Evolutionary conservation across 1,284 basidiomycete species (phyloP).

Genomic region (Malassezia sympodialis): DNA sequence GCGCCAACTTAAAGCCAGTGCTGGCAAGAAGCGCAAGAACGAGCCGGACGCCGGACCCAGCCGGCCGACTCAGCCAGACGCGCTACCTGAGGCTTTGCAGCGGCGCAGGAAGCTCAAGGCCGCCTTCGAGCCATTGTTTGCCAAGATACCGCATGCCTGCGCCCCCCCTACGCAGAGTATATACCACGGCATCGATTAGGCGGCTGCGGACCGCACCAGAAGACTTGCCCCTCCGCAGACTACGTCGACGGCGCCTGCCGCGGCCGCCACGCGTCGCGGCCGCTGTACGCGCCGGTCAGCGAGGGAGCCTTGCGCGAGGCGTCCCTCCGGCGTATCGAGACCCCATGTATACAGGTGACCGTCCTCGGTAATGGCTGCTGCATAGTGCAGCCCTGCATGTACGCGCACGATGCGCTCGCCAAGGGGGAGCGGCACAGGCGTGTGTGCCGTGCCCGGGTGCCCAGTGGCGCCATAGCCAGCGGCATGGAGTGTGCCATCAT

Average conservation of each 20-base stretch:
- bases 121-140: constrained; percentile 40
- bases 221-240: constrained; percentile 3
- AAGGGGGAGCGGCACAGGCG: neutral
- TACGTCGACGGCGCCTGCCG: neutral
- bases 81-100: constrained; percentile 32
- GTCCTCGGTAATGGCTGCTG: constrained; percentile 6
- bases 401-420: neutral
- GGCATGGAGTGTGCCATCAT: constrained; percentile 2
- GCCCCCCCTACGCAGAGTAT: constrained; percentile 30
- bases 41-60: constrained; percentile 28
- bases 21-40: constrained; percentile 39
- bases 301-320: neutral
- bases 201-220: constrained; percentile 1
- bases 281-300: neutral
- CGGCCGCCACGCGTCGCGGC: neutral
- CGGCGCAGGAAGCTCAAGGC: constrained; percentile 28
- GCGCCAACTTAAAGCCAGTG: constrained; percentile 39
- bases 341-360: constrained; percentile 14
- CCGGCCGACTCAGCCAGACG: constrained; percentile 33
- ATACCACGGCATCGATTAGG: constrained; percentile 14
- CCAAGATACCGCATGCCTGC: constrained; percentile 28
- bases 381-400: constrained; percentile 9
- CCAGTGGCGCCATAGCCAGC: constrained; percentile 15
- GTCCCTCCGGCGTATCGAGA: neutral
- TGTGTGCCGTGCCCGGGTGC: neutral